Percentiles rank a stretch among this genome's conserved stretches.
Conservation (phyloP, 345 rosid species). For the Gossypium ekmanianum region DNA sequence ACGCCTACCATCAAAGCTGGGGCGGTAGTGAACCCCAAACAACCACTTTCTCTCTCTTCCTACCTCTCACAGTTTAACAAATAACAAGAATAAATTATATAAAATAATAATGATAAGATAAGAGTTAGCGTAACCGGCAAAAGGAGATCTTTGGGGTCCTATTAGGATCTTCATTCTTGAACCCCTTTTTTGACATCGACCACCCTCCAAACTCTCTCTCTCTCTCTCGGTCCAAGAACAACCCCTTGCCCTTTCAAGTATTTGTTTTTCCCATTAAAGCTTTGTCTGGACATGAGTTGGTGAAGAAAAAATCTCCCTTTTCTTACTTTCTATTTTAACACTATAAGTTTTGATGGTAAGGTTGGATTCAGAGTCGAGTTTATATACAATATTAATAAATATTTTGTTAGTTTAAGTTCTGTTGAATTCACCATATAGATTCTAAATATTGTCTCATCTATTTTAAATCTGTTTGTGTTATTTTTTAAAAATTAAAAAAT, state of each 20-base stretch:
- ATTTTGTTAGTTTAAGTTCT: no score
- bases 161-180: constrained; percentile 24
- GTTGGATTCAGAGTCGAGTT: no score
- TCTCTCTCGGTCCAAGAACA: background rate
- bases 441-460: no score
- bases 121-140: constrained; percentile 51
- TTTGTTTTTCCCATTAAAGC: background rate
- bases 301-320: constrained; percentile 5
- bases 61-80: background rate
- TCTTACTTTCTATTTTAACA: background rate
- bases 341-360: no score
- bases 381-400: no score
- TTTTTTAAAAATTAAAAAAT: no score
- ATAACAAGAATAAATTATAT: background rate
- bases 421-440: no score
- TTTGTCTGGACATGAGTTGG: constrained; percentile 16
- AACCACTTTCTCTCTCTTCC: background rate
- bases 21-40: constrained; percentile 40
- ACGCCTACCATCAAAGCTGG: constrained; percentile 33
- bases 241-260: constrained; percentile 18
- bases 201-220: constrained; percentile 32
- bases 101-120: constrained; percentile 2
- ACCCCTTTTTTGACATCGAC: constrained; percentile 38
- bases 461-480: no score
- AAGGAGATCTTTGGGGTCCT: constrained; percentile 55